Conservation (phyloP, 2,329 filamentous ascomycete genomes). For the Aspergillus awamori region DNA sequence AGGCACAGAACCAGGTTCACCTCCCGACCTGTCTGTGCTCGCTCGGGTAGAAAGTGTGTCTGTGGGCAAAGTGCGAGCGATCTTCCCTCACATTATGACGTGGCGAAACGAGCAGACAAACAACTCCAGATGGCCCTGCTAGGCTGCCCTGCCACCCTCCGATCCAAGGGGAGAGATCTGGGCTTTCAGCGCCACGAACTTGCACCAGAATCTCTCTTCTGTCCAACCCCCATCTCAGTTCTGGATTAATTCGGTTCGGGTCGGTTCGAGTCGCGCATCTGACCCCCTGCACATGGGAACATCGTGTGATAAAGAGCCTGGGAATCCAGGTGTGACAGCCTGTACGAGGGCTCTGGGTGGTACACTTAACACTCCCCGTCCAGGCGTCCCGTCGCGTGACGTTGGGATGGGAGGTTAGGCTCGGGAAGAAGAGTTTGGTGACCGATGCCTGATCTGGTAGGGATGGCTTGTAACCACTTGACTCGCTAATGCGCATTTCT, state of each 20-base stretch:
- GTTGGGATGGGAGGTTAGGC: constrained; percentile 14
- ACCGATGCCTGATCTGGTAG: constrained; percentile 18
- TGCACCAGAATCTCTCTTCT: not conserved
- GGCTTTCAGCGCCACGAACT: not conserved
- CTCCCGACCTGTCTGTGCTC: constrained; percentile 20
- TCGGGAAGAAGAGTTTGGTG: constrained; percentile 5
- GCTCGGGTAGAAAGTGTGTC: constrained; percentile 17
- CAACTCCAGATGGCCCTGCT: constrained; percentile 7
- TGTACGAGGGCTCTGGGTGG: constrained; percentile 18
- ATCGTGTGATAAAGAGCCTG: constrained; percentile 15
- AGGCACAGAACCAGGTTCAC: constrained; percentile 8
- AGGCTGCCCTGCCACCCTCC: not conserved
- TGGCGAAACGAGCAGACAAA: constrained; percentile 21
- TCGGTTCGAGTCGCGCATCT: constrained; percentile 13
- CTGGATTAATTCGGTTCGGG: not conserved
- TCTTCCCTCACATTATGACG: constrained; percentile 19
- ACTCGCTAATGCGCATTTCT: constrained; percentile 3
- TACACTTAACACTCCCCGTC: constrained; percentile 15
- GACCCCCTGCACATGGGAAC: constrained; percentile 9
- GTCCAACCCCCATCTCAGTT: not conserved
- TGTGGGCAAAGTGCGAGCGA: constrained; percentile 14
- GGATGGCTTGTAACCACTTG: constrained; percentile 1
- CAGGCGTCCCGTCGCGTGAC: constrained; percentile 21
- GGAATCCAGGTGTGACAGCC: constrained; percentile 16
- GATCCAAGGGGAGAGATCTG: not conserved